These are phyloP conservation scores for Ensete glaucum DNA, from an alignment of 176 grass and related monocot genomes.

Conservation along the genomic window DNA sequence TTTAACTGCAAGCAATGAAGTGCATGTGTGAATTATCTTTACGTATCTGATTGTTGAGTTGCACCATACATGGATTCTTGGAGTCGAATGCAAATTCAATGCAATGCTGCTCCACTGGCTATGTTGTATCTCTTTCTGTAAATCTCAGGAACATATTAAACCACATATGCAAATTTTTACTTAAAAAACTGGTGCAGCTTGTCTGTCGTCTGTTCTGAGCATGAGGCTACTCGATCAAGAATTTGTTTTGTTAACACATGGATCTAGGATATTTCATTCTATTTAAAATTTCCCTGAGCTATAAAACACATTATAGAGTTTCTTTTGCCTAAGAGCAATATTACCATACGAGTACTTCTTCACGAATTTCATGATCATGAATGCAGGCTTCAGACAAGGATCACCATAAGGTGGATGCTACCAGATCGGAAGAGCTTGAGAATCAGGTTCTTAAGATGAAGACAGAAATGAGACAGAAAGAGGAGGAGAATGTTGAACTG, in stretches of 20 bases:
- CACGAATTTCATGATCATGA: not conserved
- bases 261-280: not conserved
- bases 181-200: too few species aligned
- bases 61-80: too few species aligned
- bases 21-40: too few species aligned
- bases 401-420: not conserved
- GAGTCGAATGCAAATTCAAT: too few species aligned
- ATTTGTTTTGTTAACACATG: not conserved
- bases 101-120: too few species aligned
- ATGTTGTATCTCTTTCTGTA: too few species aligned
- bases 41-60: too few species aligned
- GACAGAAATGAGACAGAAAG: constrained; percentile 21
- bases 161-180: too few species aligned
- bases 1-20: too few species aligned
- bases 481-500: constrained; percentile 35
- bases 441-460: constrained; percentile 20
- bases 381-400: not conserved
- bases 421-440: constrained; percentile 20
- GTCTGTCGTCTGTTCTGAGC: too few species aligned
- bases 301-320: not conserved
- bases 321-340: not conserved
- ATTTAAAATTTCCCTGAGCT: not conserved
- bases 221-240: too few species aligned
- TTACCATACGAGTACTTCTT: not conserved
- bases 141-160: too few species aligned